Base-by-base conservation (phyloP, 768 basidiomycete genomes). In the Hemileccinum impolitum region DNA sequence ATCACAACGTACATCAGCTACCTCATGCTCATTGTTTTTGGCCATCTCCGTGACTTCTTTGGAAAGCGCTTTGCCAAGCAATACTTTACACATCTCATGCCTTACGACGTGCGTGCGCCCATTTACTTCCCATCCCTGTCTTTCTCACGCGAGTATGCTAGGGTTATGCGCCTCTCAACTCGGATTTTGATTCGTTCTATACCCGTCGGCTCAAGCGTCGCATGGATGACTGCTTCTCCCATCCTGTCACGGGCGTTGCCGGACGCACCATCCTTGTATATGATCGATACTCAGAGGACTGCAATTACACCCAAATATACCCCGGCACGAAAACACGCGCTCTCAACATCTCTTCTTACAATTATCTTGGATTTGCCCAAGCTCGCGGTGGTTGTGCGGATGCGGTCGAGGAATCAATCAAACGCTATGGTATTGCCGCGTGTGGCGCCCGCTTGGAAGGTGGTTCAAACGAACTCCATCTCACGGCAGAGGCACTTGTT, bases 111-210 rank as follows among this genome's bases (percentile, higher is more conserved):
- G 63, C 70, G 93, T 76, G 1, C n/a, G 47, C 30, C 32, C 15
- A 39, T 43, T 53, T 18, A 18, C 43, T 0, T 15, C 48, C 30
- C n/a, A 47, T 50, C 38, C 6, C 13, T 46, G 23, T 48, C 35
- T 50, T 36, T 41, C 45, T 61, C 14, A 58, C 42, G 28, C 12
- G 15, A 26, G 0, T 19, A 14, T 43, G n/a, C 36, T 67, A 97
- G 93, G 96, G 95, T 48, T 94, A 96, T 62, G 95, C 94, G 2
- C 90, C 96, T 6, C 78, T 98, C 52, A 95, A 93, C 71, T 96
- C 94, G 9, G 96, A 98, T 67, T 98, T 98, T 58, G 95, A 98
- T 69, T 98, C 96, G 6, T 99, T 98, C 74, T 98, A 98, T 76
- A 95, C 94, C 51, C 91, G 95, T 43, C 87, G 94, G 4, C 81